Evolutionary conservation across 2,329 filamentous ascomycete species (phyloP).

Genomic region (Diaporthe sp.): DNA sequence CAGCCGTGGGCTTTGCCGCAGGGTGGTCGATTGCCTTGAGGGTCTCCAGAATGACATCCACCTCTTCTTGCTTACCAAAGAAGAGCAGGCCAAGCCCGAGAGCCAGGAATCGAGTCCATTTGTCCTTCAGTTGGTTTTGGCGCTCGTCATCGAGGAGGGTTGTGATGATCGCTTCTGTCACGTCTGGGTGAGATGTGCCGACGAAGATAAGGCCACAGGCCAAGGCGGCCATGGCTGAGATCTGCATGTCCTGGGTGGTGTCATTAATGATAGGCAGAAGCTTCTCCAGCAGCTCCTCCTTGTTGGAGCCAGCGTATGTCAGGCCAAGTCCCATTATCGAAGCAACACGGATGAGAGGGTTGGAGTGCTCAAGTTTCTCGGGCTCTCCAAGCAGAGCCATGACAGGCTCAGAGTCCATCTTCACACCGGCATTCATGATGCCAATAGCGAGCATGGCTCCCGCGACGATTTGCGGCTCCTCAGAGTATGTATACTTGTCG

Average conservation of each 20-base stretch:
- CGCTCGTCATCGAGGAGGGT: slow-evolving; percentile 95
- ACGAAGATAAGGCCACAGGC: slow-evolving; percentile 93
- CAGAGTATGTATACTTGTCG: slow-evolving; percentile 90
- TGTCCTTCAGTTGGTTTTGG: slow-evolving; percentile 91
- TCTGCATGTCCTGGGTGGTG: slow-evolving; percentile 89
- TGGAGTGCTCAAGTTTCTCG: slow-evolving; percentile 84
- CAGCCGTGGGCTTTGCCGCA: slow-evolving; percentile 95
- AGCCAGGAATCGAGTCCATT: slow-evolving; percentile 97
- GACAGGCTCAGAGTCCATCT: slow-evolving; percentile 89
- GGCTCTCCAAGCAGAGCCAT: slow-evolving; percentile 86
- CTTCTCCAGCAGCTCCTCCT: slow-evolving; percentile 86
- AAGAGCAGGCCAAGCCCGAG: slow-evolving; percentile 93
- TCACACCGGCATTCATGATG: slow-evolving; percentile 94
- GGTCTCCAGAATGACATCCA: slow-evolving; percentile 97
- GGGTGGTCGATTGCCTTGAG: slow-evolving; percentile 97
- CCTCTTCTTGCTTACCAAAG: slow-evolving; percentile 97
- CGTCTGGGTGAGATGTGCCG: slow-evolving; percentile 90
- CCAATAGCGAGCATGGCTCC: slow-evolving; percentile 94
- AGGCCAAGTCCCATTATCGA: slow-evolving; percentile 97
- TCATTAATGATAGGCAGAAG: slow-evolving; percentile 91
- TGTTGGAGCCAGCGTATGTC: slow-evolving; percentile 94
- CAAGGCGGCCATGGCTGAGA: slow-evolving; percentile 95
- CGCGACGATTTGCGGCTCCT: slow-evolving; percentile 86
- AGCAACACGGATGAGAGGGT: slow-evolving; percentile 81
- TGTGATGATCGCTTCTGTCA: slow-evolving; percentile 91